Conservation (phyloP, 2,329 filamentous ascomycete species). For the Penicillium polonicum region DNA sequence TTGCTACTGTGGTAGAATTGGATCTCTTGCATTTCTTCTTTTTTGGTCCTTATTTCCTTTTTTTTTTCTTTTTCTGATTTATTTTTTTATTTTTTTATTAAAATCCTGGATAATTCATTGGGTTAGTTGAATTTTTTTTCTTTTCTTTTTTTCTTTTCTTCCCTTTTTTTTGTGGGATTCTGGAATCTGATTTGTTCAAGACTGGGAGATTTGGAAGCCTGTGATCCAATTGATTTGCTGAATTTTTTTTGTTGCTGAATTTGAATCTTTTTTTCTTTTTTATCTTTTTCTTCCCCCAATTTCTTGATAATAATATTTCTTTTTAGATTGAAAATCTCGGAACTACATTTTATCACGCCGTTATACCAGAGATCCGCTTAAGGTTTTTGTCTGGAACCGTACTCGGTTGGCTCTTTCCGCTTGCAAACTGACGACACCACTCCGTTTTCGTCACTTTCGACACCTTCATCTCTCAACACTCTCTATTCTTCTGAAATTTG, state of each 20-base stretch:
- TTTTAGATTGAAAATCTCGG: neutral
- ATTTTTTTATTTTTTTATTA: conserved; percentile 4
- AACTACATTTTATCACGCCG: neutral
- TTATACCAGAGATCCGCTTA: conserved; percentile 19
- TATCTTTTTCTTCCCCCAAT: neutral
- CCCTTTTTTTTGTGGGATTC: conserved; percentile 9
- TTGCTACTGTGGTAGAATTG: conserved; percentile 4
- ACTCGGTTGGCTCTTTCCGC: conserved; percentile 35
- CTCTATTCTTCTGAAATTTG: neutral
- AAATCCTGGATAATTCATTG: neutral
- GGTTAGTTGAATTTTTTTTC: conserved; percentile 5
- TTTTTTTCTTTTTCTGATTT: neutral
- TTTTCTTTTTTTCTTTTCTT: neutral
- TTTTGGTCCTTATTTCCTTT: conserved; percentile 10
- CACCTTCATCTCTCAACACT: neutral
- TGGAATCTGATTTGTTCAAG: conserved; percentile 10
- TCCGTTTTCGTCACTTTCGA: conserved; percentile 31
- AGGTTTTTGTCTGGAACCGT: conserved; percentile 33
- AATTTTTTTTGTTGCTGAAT: conserved; percentile 5
- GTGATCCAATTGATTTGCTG: conserved; percentile 13
- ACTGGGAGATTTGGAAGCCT: conserved; percentile 4
- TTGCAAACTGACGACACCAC: conserved; percentile 40
- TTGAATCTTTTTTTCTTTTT: neutral
- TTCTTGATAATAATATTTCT: neutral
- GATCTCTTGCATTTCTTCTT: neutral